Conservation (phyloP, 2,329 filamentous ascomycete species). For the Huntiella decipiens region DNA sequence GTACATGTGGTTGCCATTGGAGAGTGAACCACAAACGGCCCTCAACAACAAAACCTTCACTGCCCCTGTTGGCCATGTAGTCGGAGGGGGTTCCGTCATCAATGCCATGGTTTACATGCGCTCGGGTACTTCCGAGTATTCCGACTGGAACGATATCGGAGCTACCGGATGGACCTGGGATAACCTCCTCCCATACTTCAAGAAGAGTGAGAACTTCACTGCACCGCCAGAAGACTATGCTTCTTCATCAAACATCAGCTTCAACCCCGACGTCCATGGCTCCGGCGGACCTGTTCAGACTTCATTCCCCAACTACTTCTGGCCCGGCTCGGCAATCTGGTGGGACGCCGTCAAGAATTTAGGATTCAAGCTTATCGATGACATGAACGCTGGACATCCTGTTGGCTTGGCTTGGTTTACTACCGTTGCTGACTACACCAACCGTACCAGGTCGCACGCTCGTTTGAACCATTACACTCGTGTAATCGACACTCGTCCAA, state of each 20-base stretch:
- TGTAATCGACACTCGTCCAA: constrained; percentile 25
- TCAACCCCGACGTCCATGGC: constrained; percentile 33
- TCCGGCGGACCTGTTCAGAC: constrained; percentile 35
- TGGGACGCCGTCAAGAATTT: constrained; percentile 31
- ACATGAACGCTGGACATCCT: constrained; percentile 15
- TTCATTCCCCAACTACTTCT: constrained; percentile 17
- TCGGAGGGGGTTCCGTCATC: constrained; percentile 22
- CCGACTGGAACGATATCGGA: constrained; percentile 26
- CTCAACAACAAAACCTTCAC: constrained; percentile 14
- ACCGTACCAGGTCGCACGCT: constrained; percentile 16
- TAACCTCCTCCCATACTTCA: constrained; percentile 24
- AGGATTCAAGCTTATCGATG: constrained; percentile 33
- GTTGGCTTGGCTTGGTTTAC: constrained; percentile 17
- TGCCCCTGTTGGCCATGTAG: constrained; percentile 16
- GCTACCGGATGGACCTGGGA: constrained; percentile 24
- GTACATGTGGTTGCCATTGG: constrained; percentile 17
- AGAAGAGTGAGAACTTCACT: constrained; percentile 17
- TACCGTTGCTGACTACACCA: constrained; percentile 17
- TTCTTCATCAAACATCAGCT: constrained; percentile 10
- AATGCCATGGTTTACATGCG: constrained; percentile 23
- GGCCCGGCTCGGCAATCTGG: constrained; percentile 20
- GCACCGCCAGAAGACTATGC: constrained; percentile 9
- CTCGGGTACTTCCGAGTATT: constrained; percentile 21
- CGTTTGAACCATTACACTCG: constrained; percentile 16
- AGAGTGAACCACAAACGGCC: constrained; percentile 14